These are phyloP conservation scores for Rossbeevera mucosa DNA, from an alignment of 768 basidiomycete species.

Conservation along the genomic window DNA sequence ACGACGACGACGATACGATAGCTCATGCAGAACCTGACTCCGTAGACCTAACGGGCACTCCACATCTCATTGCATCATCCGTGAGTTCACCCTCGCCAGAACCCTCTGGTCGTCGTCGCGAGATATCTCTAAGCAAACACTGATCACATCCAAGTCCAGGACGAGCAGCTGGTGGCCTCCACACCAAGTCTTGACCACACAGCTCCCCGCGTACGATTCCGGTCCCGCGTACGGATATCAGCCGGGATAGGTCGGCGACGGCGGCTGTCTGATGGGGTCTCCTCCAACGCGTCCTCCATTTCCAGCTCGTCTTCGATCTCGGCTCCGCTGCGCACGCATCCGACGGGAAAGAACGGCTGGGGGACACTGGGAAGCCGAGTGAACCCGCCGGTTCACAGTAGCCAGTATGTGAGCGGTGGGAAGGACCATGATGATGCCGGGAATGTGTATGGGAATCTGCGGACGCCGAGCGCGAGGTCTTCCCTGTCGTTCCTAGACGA, in stretches of 20 bases:
- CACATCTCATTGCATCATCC: neutral
- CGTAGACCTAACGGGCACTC: neutral
- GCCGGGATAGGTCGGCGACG: constrained; percentile 57
- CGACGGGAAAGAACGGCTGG: constrained; percentile 46
- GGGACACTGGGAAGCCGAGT: constrained; percentile 60
- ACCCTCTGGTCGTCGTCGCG: neutral
- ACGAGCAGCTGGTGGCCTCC: constrained; percentile 4
- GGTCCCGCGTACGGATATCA: constrained; percentile 72
- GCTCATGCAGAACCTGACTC: neutral
- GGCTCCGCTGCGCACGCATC: constrained; percentile 63
- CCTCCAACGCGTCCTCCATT: constrained; percentile 35
- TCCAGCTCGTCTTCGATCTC: constrained; percentile 78
- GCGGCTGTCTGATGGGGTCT: constrained; percentile 23
- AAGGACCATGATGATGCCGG: neutral
- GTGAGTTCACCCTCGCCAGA: neutral
- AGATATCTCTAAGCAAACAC: neutral
- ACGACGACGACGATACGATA: constrained; percentile 8
- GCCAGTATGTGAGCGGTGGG: neutral
- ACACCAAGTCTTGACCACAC: constrained; percentile 8
- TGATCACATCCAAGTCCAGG: constrained; percentile 10
- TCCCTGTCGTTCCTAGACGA: constrained; percentile 7
- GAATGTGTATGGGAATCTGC: neutral
- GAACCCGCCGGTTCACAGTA: constrained; percentile 11
- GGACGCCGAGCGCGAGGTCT: constrained; percentile 7
- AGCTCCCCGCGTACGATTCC: constrained; percentile 52